Evolutionary conservation across 257 asterid genomes (phyloP), one percentile per base, ranked within the genome.

Genomic region (Nicotiana undulata): DNA sequence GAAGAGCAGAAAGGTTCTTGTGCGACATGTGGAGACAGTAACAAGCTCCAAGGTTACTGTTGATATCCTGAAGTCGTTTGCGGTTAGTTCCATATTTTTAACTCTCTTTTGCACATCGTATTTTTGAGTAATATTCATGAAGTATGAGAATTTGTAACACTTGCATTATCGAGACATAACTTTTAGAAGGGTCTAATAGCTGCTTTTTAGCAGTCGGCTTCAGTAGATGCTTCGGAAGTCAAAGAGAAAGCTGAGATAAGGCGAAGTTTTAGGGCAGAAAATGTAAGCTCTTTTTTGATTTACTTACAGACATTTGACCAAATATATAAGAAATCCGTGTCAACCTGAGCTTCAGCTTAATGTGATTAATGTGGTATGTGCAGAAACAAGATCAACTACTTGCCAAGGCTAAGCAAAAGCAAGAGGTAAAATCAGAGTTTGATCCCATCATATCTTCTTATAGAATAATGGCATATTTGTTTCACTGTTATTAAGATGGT

Each of bases 21-120:
- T 95, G 67, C 95, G 77, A 13, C 97, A 88, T 68, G 93, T 93
- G 84, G 97, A 95, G 90, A 93, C 98, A 58, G 86, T 91, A 51
- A 81, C 87, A 65, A 91, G 88, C 88, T 84, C 97, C 7, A 87
- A 83, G 83, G 90, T 90, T 74, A 88, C 97, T 60, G 82, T 81
- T 64, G 92, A 92, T 81, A 91, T 89, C 79, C 84, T 93, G 85
- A 91, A 85, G 75, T 86, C 92, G n/a, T 86, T 90, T 67, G 87
- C 90, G 98, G 99, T 95, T 44, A 88, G 95, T n/a, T 46, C 26
- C 44, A 49, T 29, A 10, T 3, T 51, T 56, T 64, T 6, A 79
- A 9, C 49, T 46, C 10, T 64, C 37, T 76, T 61, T 61, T 77
- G 6, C 37, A 18, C 20, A 26, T 75, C 18, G 24, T 75, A 60